Percentiles rank a stretch among this genome's conserved stretches.
Evolutionary conservation across 1,284 basidiomycete species (phyloP).

Genomic region (Sparassis latifolia): DNA sequence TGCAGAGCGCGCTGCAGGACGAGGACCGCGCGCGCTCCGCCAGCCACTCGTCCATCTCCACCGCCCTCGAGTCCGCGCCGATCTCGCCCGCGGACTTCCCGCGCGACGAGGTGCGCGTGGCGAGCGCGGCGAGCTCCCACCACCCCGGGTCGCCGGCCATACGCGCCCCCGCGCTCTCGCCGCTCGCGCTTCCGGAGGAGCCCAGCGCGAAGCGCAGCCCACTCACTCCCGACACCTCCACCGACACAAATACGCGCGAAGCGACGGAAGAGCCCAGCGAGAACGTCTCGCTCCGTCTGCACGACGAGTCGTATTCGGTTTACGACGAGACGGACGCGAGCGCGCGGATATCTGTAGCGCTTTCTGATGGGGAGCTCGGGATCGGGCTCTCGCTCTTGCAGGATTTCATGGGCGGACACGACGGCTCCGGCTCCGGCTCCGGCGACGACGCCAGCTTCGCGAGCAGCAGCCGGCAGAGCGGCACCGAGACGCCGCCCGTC

Average conservation of each 20-base stretch:
- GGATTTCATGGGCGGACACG: constrained; percentile 32
- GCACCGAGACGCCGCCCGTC: constrained; percentile 1
- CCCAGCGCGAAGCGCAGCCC: background rate
- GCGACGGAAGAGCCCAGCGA: background rate
- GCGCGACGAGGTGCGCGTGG: background rate
- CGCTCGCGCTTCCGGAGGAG: background rate
- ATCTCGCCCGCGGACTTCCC: constrained; percentile 17
- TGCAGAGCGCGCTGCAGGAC: constrained; percentile 1
- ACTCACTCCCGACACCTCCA: background rate
- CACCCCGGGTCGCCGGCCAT: background rate
- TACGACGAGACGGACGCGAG: constrained; percentile 20
- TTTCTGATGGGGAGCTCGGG: constrained; percentile 53
- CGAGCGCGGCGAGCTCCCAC: background rate
- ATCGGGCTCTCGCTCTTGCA: constrained; percentile 65
- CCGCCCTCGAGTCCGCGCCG: constrained; percentile 17
- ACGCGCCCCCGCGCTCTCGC: background rate
- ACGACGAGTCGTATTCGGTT: constrained; percentile 3
- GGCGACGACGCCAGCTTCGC: constrained; percentile 18
- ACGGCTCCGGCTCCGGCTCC: constrained; percentile 12
- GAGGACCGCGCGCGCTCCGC: constrained; percentile 5
- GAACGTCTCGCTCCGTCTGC: background rate
- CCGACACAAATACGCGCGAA: background rate
- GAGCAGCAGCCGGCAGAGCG: constrained; percentile 2
- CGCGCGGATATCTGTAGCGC: constrained; percentile 24
- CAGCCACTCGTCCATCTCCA: constrained; percentile 19